These are phyloP conservation scores for Russula emetica DNA, from an alignment of 768 basidiomycete genomes.

Conservation along the genomic window DNA sequence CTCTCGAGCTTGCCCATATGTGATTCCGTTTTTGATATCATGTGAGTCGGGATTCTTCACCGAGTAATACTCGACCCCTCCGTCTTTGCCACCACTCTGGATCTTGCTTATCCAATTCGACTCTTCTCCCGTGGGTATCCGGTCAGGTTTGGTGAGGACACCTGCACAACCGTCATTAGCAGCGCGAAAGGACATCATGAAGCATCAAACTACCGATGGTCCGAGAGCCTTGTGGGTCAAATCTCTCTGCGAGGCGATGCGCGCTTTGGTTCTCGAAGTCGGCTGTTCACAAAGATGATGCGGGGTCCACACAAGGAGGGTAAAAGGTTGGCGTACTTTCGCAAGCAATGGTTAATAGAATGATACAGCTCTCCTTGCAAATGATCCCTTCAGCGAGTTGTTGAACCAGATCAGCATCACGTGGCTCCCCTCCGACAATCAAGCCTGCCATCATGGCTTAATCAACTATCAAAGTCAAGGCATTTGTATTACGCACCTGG, in stretches of 20 bases:
- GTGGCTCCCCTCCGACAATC: constrained; percentile 50
- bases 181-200: neutral
- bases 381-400: constrained; percentile 58
- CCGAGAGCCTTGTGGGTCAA: constrained; percentile 58
- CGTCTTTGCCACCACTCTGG: neutral
- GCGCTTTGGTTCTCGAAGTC: constrained; percentile 81
- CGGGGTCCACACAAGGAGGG: neutral
- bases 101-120: constrained; percentile 16
- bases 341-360: constrained; percentile 57
- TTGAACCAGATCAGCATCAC: constrained; percentile 61
- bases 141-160: constrained; percentile 22
- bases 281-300: constrained; percentile 40
- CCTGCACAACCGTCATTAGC: constrained; percentile 4
- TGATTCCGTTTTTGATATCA: constrained; percentile 20
- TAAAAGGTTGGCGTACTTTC: constrained; percentile 46
- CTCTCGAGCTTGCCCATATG: constrained; percentile 22
- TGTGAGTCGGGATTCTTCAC: constrained; percentile 27
- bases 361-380: constrained; percentile 54
- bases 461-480: neutral
- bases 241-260: constrained; percentile 54
- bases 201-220: constrained; percentile 54
- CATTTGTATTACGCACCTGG: constrained; percentile 34
- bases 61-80: constrained; percentile 20
- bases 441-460: constrained; percentile 39
- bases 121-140: constrained; percentile 22